Base-by-base conservation (phyloP, 805 yeast species). In the Metschnikowia gruessii region DNA sequence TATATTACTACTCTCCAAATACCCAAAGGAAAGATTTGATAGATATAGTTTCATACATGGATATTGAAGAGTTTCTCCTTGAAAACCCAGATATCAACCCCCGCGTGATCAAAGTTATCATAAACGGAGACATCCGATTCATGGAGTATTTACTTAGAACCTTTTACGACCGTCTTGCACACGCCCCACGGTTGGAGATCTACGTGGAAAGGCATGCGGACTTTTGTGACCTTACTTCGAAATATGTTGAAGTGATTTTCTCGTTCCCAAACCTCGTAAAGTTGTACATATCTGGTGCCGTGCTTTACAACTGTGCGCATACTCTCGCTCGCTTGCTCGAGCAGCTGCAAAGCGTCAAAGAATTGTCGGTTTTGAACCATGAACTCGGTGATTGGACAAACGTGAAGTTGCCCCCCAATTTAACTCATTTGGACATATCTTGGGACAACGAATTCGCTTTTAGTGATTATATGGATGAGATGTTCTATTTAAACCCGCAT, bases 331-430 rank as follows among this genome's bases (percentile, higher is more conserved):
- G 32, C 36, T 36, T n/a, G 36, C 61, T 47, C 19, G 45, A 11
- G n/a, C 43, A 9, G 42, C 57, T 38, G 40, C 17, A 30, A 11
- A 46, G 30, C 37, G 35, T 69, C 30, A 48, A 58, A 12, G 60
- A 61, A 15, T 36, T 70, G 28, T 63, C 66, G 4, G 53, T 68
- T 15, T 57, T 70, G 43, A 70, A 68, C 5, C 74, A 69, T 44
- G 57, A 56, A 5, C 54, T 66, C 4, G 40, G 48, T 7, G 48
- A 62, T 38, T 70, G 74, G 74, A 44, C 61, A 0, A 46, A 43
- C 4, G 53, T 61, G 12, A 22, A 18, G 3, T 55, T 69, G n/a
- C 74, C 74, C 0, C 43, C 47, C 1, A 51, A 40, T 24, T 50
- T 69, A 29, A 44, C 39, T 11, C 62, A 63, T 37, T 48, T 70